Base-by-base conservation (phyloP, 1,284 basidiomycete genomes). In the Trichosporon sp. region DNA sequence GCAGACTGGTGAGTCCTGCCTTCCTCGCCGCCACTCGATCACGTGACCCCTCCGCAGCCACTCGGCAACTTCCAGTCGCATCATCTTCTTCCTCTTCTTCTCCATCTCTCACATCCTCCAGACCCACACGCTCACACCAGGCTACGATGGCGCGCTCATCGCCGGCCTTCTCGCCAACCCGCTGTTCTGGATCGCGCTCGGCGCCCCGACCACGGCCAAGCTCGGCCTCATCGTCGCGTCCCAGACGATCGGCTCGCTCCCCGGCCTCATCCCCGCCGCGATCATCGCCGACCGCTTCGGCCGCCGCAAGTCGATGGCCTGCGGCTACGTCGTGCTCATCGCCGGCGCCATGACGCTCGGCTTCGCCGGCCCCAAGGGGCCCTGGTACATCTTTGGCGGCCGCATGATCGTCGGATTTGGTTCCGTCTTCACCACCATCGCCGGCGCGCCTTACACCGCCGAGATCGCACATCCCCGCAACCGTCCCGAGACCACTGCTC, bases 141-240 rank as follows among this genome's bases (percentile, higher is more conserved):
- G 72, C 18, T 73, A 73, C 67, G 72, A 73, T 31, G 70, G 68
- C 5, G 64, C 70, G 1, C 42, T 71, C n/a, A 71, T 73, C 31
- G 65, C 67, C 25, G 68, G 68, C 13, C 66, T 73, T 1, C 68
- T 66, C 31, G 65, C 70, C 53, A 64, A 72, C 47, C 32, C 58
- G 1, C 31, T 21, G 8, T 73, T 67, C 64, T 56, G 65, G 13
- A 18, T 32, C 0, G 51, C 60, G 3, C 56, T 73, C 38, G 68
- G 62, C 42, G 4, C 67, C 44, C 72, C 72, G 12, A 42, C 62
- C 62, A 56, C 65, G 2, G 66, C 60, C 27, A 67, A 21, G 12
- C 68, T 73, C 27, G 72, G 72, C 29, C 23, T 68, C 44, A 65
- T 73, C 34, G 65, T 65, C 13, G 70, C 70, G 7, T 64, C 25